A percentile compares a stretch with the other conserved stretches of the same genome.
phyloP scores from a whole-genome alignment of 768 basidiomycete genomes.

The Agaricus sinodeliciosus region DNA sequence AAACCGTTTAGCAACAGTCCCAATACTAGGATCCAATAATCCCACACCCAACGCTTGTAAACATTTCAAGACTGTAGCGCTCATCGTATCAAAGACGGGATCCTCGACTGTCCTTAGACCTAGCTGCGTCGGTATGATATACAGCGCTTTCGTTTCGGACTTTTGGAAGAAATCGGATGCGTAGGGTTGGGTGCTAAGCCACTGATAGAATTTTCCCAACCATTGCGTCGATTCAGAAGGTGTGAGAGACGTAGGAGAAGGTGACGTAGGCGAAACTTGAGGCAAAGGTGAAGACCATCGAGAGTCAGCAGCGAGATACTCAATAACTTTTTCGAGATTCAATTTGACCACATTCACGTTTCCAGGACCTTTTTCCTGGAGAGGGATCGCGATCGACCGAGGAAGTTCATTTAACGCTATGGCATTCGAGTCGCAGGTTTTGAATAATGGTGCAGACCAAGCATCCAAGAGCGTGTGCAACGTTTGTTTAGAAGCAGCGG shows the following conservation, averaged over 20 bases:
- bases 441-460: background rate
- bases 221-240: background rate
- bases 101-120: conserved; percentile 2
- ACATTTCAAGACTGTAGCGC: background rate
- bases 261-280: background rate
- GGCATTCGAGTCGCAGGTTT: conserved; percentile 12
- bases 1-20: background rate
- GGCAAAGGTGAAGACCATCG: background rate
- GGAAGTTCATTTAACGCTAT: conserved; percentile 26
- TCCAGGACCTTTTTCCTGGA: conserved; percentile 16
- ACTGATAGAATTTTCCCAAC: conserved; percentile 1
- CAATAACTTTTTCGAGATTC: conserved; percentile 18
- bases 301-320: conserved; percentile 20
- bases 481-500: background rate
- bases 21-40: background rate
- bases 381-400: conserved; percentile 16
- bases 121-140: conserved; percentile 3
- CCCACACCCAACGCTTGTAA: background rate
- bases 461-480: conserved; percentile 23
- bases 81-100: background rate
- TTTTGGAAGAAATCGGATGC: background rate
- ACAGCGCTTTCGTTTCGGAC: background rate
- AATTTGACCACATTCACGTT: conserved; percentile 27
- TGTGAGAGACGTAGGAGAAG: background rate
- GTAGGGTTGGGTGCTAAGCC: background rate